phyloP scores from a whole-genome alignment of 2,329 filamentous ascomycete species.

The Fusarium multiceps region DNA sequence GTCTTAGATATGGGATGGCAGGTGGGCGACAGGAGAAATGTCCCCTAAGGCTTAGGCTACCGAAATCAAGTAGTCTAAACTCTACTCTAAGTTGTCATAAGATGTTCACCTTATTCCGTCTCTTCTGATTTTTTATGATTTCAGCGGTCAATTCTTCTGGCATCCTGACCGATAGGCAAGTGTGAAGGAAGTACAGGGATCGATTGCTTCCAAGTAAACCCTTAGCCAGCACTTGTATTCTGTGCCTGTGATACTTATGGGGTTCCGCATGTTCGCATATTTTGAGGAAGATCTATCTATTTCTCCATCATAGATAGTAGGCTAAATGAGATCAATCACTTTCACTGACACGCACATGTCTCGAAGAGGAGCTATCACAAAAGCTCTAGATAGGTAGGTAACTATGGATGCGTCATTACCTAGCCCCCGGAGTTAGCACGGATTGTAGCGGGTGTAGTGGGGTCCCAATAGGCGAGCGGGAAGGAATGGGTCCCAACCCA shows the following conservation, averaged over 20 bases:
- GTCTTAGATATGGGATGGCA: not conserved
- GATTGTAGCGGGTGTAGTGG: conserved; percentile 33
- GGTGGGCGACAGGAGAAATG: too few species aligned
- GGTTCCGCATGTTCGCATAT: not conserved
- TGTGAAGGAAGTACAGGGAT: not conserved
- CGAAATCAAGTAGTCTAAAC: too few species aligned
- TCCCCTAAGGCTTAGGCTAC: too few species aligned
- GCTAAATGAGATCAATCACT: not conserved
- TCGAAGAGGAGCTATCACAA: conserved; percentile 31
- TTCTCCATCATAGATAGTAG: not conserved
- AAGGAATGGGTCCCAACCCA: not conserved
- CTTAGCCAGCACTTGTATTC: not conserved
- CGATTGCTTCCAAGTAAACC: not conserved
- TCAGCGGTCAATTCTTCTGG: too few species aligned
- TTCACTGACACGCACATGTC: too few species aligned
- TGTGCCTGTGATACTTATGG: not conserved
- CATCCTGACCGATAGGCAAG: not conserved
- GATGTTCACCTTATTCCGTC: too few species aligned
- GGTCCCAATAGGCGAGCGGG: conserved; percentile 7
- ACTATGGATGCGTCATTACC: conserved; percentile 31
- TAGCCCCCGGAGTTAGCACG: conserved; percentile 46
- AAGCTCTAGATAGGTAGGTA: too few species aligned
- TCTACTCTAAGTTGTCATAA: too few species aligned
- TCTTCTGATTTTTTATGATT: too few species aligned
- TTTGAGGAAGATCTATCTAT: not conserved